phyloP scores from a whole-genome alignment of 495 filamentous ascomycete genomes.

The Jackrogersella multiformis region DNA sequence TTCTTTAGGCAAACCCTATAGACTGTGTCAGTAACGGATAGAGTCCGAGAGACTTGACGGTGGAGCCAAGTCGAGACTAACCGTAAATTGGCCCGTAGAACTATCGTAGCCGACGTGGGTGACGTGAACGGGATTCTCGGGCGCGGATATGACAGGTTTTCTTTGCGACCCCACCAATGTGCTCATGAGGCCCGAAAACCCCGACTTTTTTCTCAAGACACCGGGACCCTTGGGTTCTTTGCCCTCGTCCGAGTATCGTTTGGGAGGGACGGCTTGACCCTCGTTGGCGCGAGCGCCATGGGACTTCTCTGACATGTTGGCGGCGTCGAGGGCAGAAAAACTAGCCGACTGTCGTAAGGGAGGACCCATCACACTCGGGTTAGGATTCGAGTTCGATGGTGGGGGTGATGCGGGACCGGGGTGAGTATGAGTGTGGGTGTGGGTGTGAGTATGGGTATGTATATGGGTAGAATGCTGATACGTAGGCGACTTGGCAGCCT shows the following conservation, averaged over 20 bases:
- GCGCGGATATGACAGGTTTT: conserved; percentile 90
- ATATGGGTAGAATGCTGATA: conserved; percentile 48
- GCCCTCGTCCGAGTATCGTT: conserved; percentile 87
- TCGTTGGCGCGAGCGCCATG: conserved; percentile 62
- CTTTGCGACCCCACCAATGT: conserved; percentile 90
- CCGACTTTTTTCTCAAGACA: conserved; percentile 84
- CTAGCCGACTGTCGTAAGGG: conserved; percentile 82
- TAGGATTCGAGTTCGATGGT: conserved; percentile 67
- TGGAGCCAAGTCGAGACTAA: conserved; percentile 57
- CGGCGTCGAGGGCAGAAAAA: conserved; percentile 69
- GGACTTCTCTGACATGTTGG: conserved; percentile 59
- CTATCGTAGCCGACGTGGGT: conserved; percentile 99
- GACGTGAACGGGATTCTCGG: conserved; percentile 96
- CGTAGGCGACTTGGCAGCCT: conserved; percentile 61
- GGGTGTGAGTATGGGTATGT: background rate
- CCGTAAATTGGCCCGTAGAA: conserved; percentile 94
- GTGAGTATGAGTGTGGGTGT: conserved; percentile 33
- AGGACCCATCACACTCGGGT: conserved; percentile 63
- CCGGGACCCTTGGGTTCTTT: conserved; percentile 65
- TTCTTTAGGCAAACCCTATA: conserved; percentile 91
- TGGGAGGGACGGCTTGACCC: conserved; percentile 67
- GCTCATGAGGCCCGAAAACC: conserved; percentile 94
- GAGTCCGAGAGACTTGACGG: conserved; percentile 24
- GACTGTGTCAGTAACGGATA: conserved; percentile 21
- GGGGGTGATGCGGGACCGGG: conserved; percentile 61